Conservation (phyloP, 345 rosid genomes). For the Pseudoturritis turrita region DNA sequence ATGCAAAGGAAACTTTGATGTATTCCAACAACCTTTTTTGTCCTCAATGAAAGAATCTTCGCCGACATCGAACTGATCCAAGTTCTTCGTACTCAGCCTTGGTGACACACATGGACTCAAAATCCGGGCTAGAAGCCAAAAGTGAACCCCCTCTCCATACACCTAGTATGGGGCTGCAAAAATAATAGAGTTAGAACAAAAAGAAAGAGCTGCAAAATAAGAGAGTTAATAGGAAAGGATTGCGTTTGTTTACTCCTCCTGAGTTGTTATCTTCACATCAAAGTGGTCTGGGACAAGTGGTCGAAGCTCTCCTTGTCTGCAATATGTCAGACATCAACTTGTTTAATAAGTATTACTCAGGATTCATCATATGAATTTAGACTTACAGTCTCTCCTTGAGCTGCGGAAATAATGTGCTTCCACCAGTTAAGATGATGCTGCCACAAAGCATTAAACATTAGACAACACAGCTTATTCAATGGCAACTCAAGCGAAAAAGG, state of each 20-base stretch:
- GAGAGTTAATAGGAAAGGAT: not conserved
- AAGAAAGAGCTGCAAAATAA: not conserved
- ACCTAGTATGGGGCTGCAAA: conserved; percentile 76
- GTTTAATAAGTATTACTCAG: not conserved
- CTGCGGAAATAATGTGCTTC: conserved; percentile 78
- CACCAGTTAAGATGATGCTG: conserved; percentile 93
- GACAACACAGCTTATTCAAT: not conserved
- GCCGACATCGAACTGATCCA: conserved; percentile 85
- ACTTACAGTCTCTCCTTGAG: conserved; percentile 86
- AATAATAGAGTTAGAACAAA: not conserved
- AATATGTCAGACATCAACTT: conserved; percentile 1
- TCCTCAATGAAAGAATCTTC: conserved; percentile 65
- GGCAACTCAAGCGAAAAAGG: not conserved
- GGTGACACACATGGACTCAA: conserved; percentile 81
- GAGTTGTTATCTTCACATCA: conserved; percentile 72
- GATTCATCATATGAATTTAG: not conserved
- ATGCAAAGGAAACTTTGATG: not conserved
- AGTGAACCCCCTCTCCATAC: conserved; percentile 99
- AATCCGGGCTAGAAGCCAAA: conserved; percentile 90
- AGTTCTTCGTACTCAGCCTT: conserved; percentile 95
- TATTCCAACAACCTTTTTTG: not conserved
- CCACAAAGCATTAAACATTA: conserved; percentile 23
- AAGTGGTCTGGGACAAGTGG: conserved; percentile 90
- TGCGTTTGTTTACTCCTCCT: conserved; percentile 64
- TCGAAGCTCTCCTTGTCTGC: conserved; percentile 83